Percentiles rank a stretch among this genome's conserved stretches.
These are phyloP conservation scores for Ceratocystiopsis brevicomis DNA, from an alignment of 2,329 filamentous ascomycete genomes.

Conservation along the genomic window DNA sequence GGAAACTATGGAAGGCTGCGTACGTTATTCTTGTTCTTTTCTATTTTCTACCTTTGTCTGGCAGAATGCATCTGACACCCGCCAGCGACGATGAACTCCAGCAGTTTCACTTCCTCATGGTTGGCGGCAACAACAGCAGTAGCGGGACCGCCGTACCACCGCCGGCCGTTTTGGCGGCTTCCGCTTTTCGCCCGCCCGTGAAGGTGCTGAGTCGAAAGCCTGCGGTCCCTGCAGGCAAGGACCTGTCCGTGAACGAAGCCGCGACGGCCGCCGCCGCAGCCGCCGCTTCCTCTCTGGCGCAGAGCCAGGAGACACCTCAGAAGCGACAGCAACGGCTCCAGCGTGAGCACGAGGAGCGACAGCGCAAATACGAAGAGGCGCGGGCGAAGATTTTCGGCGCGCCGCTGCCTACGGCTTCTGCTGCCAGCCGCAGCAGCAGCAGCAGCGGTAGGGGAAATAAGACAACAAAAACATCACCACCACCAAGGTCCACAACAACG, in stretches of 20 bases:
- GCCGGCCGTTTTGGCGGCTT: constrained; percentile 36
- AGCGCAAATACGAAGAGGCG: constrained; percentile 74
- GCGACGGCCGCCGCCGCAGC: constrained; percentile 23
- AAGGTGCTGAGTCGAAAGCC: constrained; percentile 76
- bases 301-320: constrained; percentile 48
- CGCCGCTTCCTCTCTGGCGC: constrained; percentile 18
- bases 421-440: constrained; percentile 11
- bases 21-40: constrained; percentile 23
- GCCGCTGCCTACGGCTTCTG: constrained; percentile 1
- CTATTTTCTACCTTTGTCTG: no score
- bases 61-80: background rate
- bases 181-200: constrained; percentile 62
- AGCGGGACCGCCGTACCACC: no score
- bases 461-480: background rate
- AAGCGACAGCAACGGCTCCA: constrained; percentile 63
- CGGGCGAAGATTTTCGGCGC: constrained; percentile 71
- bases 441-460: constrained; percentile 9
- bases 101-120: constrained; percentile 52
- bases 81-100: constrained; percentile 48
- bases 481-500: background rate
- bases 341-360: constrained; percentile 70
- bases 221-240: constrained; percentile 33
- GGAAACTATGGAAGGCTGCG: constrained; percentile 78
- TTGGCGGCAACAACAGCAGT: background rate
- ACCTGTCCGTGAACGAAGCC: constrained; percentile 50